Conservation (phyloP, 495 filamentous ascomycete genomes). For the Hypoxylon perforatum region DNA sequence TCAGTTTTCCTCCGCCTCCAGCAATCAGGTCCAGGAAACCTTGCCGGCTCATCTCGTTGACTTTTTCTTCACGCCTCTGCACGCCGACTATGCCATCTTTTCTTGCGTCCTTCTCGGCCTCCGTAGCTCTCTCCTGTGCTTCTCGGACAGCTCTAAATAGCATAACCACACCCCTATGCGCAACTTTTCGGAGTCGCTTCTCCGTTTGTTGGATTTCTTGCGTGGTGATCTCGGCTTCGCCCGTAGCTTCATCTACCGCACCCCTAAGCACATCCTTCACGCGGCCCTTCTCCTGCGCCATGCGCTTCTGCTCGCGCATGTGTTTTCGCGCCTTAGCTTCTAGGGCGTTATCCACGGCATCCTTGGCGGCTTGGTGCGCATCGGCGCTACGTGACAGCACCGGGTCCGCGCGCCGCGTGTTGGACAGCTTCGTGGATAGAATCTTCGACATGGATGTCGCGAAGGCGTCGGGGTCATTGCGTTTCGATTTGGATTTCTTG, state of each 20-base stretch:
- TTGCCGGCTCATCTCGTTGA: slow-evolving; percentile 95
- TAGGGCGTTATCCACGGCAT: slow-evolving; percentile 77
- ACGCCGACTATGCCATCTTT: slow-evolving; percentile 80
- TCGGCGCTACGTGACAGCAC: slow-evolving; percentile 82
- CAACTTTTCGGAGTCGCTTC: slow-evolving; percentile 81
- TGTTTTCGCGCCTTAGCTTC: slow-evolving; percentile 82
- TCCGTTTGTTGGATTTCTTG: slow-evolving; percentile 79
- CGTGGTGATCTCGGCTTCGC: slow-evolving; percentile 57
- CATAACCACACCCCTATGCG: slow-evolving; percentile 91
- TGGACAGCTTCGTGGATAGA: slow-evolving; percentile 84
- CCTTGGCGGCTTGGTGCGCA: slow-evolving; percentile 72
- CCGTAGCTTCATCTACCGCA: slow-evolving; percentile 56
- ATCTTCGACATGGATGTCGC: slow-evolving; percentile 92
- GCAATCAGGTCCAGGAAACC: slow-evolving; percentile 93
- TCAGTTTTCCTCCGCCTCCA: slow-evolving; percentile 65
- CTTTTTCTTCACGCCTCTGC: slow-evolving; percentile 78
- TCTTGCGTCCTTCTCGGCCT: slow-evolving; percentile 74
- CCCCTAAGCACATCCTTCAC: slow-evolving; percentile 81
- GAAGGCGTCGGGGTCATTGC: slow-evolving; percentile 91
- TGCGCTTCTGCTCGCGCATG: slow-evolving; percentile 81
- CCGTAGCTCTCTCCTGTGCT: slow-evolving; percentile 84
- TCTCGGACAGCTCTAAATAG: slow-evolving; percentile 95
- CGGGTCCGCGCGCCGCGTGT: slow-evolving; percentile 82
- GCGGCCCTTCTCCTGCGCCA: slow-evolving; percentile 85
- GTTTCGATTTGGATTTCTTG: slow-evolving; percentile 69